Evolutionary conservation across 306 rosid genomes (phyloP).

Genomic region (Castanea mollissima): DNA sequence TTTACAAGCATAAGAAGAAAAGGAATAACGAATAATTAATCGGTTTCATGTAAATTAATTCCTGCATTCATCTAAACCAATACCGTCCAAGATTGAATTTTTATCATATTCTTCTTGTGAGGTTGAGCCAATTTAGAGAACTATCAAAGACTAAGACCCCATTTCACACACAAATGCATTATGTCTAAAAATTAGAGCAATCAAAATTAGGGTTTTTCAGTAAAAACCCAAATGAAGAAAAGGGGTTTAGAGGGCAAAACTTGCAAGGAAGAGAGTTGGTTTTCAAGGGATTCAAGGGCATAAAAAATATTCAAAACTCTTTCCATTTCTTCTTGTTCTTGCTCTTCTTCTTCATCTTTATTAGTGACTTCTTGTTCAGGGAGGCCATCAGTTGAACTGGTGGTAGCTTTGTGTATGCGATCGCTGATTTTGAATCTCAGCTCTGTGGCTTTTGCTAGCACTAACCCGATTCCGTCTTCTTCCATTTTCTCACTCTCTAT

Average conservation of each 20-base stretch:
- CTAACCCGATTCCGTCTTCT: slow-evolving; percentile 79
- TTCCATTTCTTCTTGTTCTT: slow-evolving; percentile 39
- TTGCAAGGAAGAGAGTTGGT: slow-evolving; percentile 82
- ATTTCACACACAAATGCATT: not conserved
- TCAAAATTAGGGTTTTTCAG: not conserved
- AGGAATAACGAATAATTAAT: not conserved
- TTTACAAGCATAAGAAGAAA: not conserved
- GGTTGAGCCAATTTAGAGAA: not conserved
- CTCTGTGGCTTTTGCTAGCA: slow-evolving; percentile 86
- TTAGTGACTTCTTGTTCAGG: slow-evolving; percentile 9
- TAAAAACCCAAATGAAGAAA: slow-evolving; percentile 9
- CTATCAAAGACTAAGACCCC: not conserved
- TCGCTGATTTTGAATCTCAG: slow-evolving; percentile 74
- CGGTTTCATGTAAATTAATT: not conserved
- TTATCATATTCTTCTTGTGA: not conserved
- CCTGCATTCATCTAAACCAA: not conserved
- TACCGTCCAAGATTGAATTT: not conserved
- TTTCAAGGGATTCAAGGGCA: slow-evolving; percentile 85
- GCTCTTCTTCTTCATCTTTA: slow-evolving; percentile 33
- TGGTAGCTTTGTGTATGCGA: slow-evolving; percentile 49
- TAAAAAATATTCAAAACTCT: slow-evolving; percentile 69
- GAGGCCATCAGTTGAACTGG: slow-evolving; percentile 21
- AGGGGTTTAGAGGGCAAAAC: slow-evolving; percentile 32
- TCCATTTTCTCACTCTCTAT: slow-evolving; percentile 39
- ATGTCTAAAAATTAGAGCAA: not conserved